Percentiles rank a stretch among this genome's conserved stretches.
These are phyloP conservation scores for Debaryomyces singareniensis DNA, from an alignment of 1,139 yeast genomes.

Conservation along the genomic window DNA sequence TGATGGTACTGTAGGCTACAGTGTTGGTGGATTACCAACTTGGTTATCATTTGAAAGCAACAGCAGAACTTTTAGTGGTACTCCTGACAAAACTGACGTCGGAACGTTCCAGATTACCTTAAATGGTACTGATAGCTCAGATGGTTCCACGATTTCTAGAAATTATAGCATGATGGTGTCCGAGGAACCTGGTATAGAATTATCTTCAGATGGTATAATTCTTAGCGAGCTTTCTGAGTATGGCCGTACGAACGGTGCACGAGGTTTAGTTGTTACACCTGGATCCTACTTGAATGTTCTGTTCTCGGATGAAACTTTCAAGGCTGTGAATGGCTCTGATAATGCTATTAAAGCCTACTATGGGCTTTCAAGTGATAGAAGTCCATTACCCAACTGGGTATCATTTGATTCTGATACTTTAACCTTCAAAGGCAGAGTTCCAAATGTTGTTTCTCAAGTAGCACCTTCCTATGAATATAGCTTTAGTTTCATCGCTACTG, in stretches of 20 bases:
- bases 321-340: constrained; percentile 34
- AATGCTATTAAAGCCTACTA: constrained; percentile 59
- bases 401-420: constrained; percentile 54
- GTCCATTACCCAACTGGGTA: constrained; percentile 91
- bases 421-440: constrained; percentile 84
- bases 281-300: constrained; percentile 57
- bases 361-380: constrained; percentile 74
- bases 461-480: constrained; percentile 80
- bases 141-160: constrained; percentile 37
- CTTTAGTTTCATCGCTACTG: constrained; percentile 76
- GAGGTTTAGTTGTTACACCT: constrained; percentile 70
- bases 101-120: constrained; percentile 44
- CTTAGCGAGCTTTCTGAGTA: constrained; percentile 45
- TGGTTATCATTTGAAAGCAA: constrained; percentile 73
- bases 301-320: constrained; percentile 57
- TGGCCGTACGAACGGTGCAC: constrained; percentile 67
- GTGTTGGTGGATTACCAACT: constrained; percentile 53
- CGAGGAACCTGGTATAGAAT: constrained; percentile 42
- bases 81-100: constrained; percentile 45
- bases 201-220: constrained; percentile 32
- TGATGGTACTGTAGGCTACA: constrained; percentile 43
- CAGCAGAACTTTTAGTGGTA: constrained; percentile 63
- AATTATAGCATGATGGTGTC: constrained; percentile 58
- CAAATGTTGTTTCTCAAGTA: constrained; percentile 71
- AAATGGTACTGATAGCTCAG: constrained; percentile 56